phyloP scores from a whole-genome alignment of 164 flowering plant genomes.

The Vitis riparia region DNA sequence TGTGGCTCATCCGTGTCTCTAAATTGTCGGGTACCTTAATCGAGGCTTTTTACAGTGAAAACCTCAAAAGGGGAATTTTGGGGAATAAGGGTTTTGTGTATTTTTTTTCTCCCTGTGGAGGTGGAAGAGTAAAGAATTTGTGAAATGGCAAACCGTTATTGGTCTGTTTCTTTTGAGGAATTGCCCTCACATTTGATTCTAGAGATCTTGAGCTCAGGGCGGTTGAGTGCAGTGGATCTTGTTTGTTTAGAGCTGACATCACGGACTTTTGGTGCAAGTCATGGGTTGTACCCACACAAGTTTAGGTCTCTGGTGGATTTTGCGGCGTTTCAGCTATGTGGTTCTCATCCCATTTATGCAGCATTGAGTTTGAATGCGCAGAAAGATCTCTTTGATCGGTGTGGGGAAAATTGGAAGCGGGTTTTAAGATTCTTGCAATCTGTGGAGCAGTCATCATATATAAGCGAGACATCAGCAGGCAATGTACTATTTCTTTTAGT shows the following conservation, averaged over 20 bases:
- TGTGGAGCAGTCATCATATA: conserved; percentile 69
- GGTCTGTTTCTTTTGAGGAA: conserved; percentile 54
- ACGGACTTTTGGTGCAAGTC: conserved; percentile 54
- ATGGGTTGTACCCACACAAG: conserved; percentile 51
- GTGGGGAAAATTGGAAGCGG: conserved; percentile 84
- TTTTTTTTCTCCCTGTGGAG: background rate
- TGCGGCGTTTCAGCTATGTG: conserved; percentile 72
- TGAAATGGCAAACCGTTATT: conserved; percentile 46
- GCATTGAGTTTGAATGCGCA: conserved; percentile 36
- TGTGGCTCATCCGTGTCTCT: too few relatives aligned
- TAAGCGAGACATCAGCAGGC: conserved; percentile 79
- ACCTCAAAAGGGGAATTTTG: too few relatives aligned
- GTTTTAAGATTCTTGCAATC: conserved; percentile 83
- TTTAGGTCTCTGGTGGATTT: conserved; percentile 76
- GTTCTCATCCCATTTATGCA: conserved; percentile 38
- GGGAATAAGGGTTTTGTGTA: background rate
- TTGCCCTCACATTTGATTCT: conserved; percentile 84
- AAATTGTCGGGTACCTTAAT: too few relatives aligned
- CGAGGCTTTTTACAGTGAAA: background rate
- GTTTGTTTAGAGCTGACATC: conserved; percentile 70
- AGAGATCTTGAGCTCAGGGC: conserved; percentile 66
- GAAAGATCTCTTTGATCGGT: conserved; percentile 53
- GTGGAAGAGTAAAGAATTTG: background rate
- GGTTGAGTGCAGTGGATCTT: conserved; percentile 65
- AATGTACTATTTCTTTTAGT: conserved; percentile 66